phyloP scores from a whole-genome alignment of 2,329 filamentous ascomycete species.

The Penicillium fuscoglaucum region DNA sequence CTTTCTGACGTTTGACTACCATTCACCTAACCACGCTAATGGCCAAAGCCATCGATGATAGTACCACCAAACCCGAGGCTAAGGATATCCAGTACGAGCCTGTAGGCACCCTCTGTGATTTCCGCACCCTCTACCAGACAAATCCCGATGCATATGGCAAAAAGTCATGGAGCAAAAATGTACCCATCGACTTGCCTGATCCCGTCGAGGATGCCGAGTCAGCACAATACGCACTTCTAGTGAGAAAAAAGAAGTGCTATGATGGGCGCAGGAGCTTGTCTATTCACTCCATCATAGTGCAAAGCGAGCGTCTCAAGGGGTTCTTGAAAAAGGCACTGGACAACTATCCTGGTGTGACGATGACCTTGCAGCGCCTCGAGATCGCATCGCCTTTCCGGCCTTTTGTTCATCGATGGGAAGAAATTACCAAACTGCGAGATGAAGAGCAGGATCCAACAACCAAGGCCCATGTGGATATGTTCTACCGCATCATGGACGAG shows the following conservation, averaged over 20 bases:
- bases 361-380: constrained; percentile 59
- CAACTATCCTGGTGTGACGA: constrained; percentile 62
- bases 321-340: constrained; percentile 57
- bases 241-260: constrained; percentile 58
- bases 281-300: constrained; percentile 63
- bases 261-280: constrained; percentile 62
- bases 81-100: constrained; percentile 17
- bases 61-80: neutral
- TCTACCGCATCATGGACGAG: constrained; percentile 51
- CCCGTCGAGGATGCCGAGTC: constrained; percentile 63
- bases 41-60: neutral
- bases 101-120: constrained; percentile 37
- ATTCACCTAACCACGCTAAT: neutral
- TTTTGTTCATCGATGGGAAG: constrained; percentile 65
- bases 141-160: constrained; percentile 54
- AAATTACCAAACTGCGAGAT: constrained; percentile 46
- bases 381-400: constrained; percentile 63
- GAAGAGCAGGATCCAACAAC: constrained; percentile 47
- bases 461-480: constrained; percentile 50
- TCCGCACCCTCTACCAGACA: constrained; percentile 52
- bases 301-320: constrained; percentile 61
- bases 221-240: constrained; percentile 60
- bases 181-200: constrained; percentile 56
- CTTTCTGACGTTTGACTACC: neutral
- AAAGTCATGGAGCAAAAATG: constrained; percentile 57